phyloP scores from a whole-genome alignment of 1,139 yeast genomes.

The Geotrichum bryndzae region DNA sequence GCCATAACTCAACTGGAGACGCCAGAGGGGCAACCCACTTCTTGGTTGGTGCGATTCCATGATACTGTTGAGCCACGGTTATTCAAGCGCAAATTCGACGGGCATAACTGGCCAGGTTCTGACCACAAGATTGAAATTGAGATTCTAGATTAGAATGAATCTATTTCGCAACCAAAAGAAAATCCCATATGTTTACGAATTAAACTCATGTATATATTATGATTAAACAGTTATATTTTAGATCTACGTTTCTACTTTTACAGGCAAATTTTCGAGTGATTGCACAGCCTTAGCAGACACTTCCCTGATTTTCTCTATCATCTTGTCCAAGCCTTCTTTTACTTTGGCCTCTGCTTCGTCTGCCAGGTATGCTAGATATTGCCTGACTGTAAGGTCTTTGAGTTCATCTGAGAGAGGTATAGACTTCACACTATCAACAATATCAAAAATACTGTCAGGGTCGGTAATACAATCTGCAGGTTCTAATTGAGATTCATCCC shows the following conservation, averaged over 20 bases:
- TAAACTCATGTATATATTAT: no score
- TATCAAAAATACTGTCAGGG: neutral
- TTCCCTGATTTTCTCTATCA: neutral
- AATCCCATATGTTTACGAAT: neutral
- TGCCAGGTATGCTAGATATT: neutral
- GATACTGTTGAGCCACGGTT: constrained; percentile 49
- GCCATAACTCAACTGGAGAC: constrained; percentile 30
- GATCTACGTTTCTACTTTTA: no score
- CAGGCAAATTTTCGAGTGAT: neutral
- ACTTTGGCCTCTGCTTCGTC: neutral
- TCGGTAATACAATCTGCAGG: neutral
- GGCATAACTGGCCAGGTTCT: constrained; percentile 39
- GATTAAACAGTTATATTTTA: no score
- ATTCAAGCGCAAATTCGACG: constrained; percentile 46
- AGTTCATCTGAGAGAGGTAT: neutral
- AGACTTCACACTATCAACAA: neutral
- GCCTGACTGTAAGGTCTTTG: neutral
- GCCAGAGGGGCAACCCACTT: constrained; percentile 28
- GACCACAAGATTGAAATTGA: constrained; percentile 34
- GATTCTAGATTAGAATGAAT: constrained; percentile 38
- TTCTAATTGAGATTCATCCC: neutral
- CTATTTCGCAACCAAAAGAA: neutral
- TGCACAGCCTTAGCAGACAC: neutral
- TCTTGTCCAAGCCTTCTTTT: neutral
- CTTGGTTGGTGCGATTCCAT: constrained; percentile 46